These are phyloP conservation scores for Solanum ossicruentum DNA, from an alignment of 257 asterid species.

Conservation along the genomic window DNA sequence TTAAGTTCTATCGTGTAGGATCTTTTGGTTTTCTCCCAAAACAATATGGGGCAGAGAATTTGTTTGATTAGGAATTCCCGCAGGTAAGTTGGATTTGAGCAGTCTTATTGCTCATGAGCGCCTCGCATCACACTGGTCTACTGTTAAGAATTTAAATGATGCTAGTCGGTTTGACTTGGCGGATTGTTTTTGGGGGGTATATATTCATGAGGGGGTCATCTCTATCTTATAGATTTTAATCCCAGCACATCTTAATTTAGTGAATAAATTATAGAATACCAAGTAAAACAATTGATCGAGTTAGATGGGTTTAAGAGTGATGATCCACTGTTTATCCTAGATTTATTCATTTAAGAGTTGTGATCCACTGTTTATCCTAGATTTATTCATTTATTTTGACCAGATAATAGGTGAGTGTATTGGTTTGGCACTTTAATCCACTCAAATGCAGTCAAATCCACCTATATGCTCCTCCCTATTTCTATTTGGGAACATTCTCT, in stretches of 20 bases:
- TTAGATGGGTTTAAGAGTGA: neutral
- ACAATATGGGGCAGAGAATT: neutral
- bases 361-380: neutral
- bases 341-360: neutral
- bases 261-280: neutral
- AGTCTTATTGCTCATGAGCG: neutral
- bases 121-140: neutral
- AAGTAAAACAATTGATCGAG: neutral
- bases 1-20: neutral
- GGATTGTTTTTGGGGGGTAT: neutral
- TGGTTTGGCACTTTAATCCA: neutral
- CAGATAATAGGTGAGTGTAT: neutral
- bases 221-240: neutral
- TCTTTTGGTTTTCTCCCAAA: neutral
- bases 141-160: neutral
- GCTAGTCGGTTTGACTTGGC: neutral
- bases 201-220: neutral
- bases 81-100: neutral
- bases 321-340: neutral
- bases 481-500: neutral
- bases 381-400: neutral
- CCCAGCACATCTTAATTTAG: neutral
- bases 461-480: neutral
- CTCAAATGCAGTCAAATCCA: neutral
- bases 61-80: neutral